Evolutionary conservation across 2,329 filamentous ascomycete species (phyloP).

Genomic region (Colletotrichum lini): DNA sequence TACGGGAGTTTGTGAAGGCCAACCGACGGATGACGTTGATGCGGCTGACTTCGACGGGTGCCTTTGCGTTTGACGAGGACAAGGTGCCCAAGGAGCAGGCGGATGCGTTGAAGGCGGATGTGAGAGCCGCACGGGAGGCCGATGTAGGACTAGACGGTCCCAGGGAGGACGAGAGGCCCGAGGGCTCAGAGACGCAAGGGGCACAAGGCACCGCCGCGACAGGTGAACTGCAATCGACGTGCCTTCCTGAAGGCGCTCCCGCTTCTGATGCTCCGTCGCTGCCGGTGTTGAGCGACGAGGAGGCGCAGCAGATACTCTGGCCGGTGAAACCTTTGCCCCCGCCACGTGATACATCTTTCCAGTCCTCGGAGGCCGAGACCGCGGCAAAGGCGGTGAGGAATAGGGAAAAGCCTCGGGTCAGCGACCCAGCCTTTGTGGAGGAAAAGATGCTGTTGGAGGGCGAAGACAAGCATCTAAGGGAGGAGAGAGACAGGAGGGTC

Average conservation of each 20-base stretch:
- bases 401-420: slow-evolving; percentile 58
- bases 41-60: slow-evolving; percentile 28
- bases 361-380: slow-evolving; percentile 44
- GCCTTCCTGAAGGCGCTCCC: not conserved
- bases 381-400: slow-evolving; percentile 7
- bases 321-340: not conserved
- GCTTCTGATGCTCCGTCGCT: not conserved
- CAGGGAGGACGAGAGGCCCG: not conserved
- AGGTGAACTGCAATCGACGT: not conserved
- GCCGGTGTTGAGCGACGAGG: slow-evolving; percentile 15
- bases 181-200: not conserved
- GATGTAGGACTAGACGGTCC: not conserved
- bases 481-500: slow-evolving; percentile 48
- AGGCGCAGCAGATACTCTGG: slow-evolving; percentile 27
- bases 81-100: slow-evolving; percentile 53
- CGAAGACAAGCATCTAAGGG: slow-evolving; percentile 54
- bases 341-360: not conserved
- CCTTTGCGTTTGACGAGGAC: not conserved
- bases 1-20: slow-evolving; percentile 48
- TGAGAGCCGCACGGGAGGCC: slow-evolving; percentile 43
- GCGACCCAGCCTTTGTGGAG: slow-evolving; percentile 55
- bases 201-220: not conserved
- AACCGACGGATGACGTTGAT: slow-evolving; percentile 33
- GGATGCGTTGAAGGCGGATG: slow-evolving; percentile 49
- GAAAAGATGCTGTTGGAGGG: slow-evolving; percentile 56